A percentile compares a stretch with the other conserved stretches of the same genome.
phyloP scores from a whole-genome alignment of 345 rosid genomes.

The Melastoma malabathricum region DNA sequence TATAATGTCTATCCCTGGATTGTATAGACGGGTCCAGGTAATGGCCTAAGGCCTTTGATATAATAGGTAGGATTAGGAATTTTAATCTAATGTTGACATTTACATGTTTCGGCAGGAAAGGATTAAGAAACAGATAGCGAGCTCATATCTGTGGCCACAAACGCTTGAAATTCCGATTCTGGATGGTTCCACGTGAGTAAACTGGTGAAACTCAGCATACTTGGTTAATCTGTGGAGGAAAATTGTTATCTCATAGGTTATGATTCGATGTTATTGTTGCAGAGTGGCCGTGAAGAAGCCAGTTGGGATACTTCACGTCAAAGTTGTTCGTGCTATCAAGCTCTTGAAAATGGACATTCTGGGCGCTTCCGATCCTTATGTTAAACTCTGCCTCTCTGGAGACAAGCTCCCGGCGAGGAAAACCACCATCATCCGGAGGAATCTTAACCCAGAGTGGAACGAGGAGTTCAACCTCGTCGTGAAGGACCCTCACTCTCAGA shows the following conservation, averaged over 20 bases:
- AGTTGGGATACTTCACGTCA: conserved; percentile 36
- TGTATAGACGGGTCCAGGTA: conserved; percentile 37
- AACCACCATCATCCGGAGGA: conserved; percentile 29
- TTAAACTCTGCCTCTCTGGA: conserved; percentile 26
- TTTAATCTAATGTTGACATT: not conserved
- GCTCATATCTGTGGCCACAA: conserved; percentile 40
- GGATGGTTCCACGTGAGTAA: conserved; percentile 34
- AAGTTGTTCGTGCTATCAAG: conserved; percentile 27
- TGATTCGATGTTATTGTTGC: not conserved
- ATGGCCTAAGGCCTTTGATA: not conserved
- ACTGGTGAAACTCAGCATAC: not conserved
- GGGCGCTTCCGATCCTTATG: conserved; percentile 45
- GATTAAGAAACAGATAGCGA: conserved; percentile 28
- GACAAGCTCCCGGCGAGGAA: conserved; percentile 33
- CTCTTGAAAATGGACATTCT: conserved; percentile 36
- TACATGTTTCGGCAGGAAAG: conserved; percentile 21
- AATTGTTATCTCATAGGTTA: not conserved
- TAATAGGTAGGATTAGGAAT: not conserved
- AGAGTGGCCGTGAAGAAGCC: conserved; percentile 32
- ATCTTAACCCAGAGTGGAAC: conserved; percentile 43
- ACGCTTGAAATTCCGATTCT: conserved; percentile 28
- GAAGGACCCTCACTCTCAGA: conserved; percentile 35
- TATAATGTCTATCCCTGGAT: conserved; percentile 39
- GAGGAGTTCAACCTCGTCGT: conserved; percentile 35
- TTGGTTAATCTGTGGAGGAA: not conserved